phyloP scores from a whole-genome alignment of 768 basidiomycete genomes.

The Mycena metata region DNA sequence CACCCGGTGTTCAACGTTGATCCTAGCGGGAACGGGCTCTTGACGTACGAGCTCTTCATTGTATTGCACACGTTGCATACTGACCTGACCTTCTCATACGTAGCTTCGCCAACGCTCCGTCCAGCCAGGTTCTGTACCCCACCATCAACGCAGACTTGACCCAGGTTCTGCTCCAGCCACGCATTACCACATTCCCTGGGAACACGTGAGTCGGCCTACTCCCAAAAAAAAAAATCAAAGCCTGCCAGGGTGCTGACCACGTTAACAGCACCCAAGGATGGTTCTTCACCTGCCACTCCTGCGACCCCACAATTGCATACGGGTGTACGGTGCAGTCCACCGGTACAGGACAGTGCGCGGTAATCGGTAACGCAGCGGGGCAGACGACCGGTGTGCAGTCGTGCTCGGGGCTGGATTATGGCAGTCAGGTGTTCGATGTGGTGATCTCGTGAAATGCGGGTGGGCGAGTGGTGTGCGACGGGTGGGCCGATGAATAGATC shows the following conservation, averaged over 20 bases:
- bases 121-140: not conserved
- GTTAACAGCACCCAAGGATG: not conserved
- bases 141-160: not conserved
- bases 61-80: not conserved
- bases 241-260: too few relatives aligned
- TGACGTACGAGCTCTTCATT: not conserved
- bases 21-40: not conserved
- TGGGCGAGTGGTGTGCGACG: not conserved
- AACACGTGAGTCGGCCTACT: too few relatives aligned
- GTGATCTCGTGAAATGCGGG: conserved; percentile 9
- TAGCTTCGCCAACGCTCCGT: conserved; percentile 5
- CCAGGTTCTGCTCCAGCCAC: conserved; percentile 14
- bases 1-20: not conserved
- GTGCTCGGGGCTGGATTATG: conserved; percentile 15
- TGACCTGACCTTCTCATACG: not conserved
- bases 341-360: conserved; percentile 17
- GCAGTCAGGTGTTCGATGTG: not conserved
- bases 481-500: not conserved
- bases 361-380: conserved; percentile 16
- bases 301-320: conserved; percentile 14
- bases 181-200: not conserved
- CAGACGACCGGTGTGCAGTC: conserved; percentile 17
- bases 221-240: too few relatives aligned
- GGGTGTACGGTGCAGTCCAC: conserved; percentile 21
- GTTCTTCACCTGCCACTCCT: conserved; percentile 18